Evolutionary conservation across 192 early-diverging fungal species (phyloP), one percentile per base, ranked within the genome.

Genomic region (Backusella luteola): DNA sequence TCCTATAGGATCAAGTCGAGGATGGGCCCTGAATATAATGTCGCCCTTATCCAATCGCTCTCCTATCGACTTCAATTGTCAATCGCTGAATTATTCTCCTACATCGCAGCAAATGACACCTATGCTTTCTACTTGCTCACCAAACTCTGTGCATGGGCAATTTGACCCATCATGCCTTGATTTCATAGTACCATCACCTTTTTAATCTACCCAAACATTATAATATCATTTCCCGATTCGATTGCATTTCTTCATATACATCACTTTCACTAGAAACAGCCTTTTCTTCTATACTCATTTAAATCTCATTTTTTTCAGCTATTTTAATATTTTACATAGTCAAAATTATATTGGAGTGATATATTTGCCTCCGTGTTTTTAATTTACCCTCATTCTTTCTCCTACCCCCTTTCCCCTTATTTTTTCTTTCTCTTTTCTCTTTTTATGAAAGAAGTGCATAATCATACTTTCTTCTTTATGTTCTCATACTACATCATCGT

Each of bases 41-140:
- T 63, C 56, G 12, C 68, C 34, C 68, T 12, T 69, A 11, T 69
- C n/a, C 34, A 35, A 69, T 69, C 56, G 12, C 21, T 63, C 56
- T 63, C 56, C 56, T 63, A 63, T 63, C 26, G 56, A 63, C 3
- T 63, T 63, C 56, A 63, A 63, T 29, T 26, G 29, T 63, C 56
- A 63, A 38, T 41, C 34, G 7, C 29, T 69, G 38, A 41, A 69
- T 36, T 69, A 6, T 9, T 69, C 68, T n/a, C 68, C 68, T 23
- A 69, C 21, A n/a, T 69, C 68, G 21, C 68, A 69, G 21, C 68
- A 69, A 69, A 12, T 69, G 35, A 69, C 68, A 69, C 68, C 68
- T 21, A 69, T 69, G 68, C 68, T 69, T 38, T 69, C 68, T 26
- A 39, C 68, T 39, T n/a, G 68, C 4, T 69, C 68, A 23, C 68